Percentiles rank a stretch among this genome's conserved stretches.
phyloP scores from a whole-genome alignment of 164 flowering plant species.

The Euptelea pleiosperma region DNA sequence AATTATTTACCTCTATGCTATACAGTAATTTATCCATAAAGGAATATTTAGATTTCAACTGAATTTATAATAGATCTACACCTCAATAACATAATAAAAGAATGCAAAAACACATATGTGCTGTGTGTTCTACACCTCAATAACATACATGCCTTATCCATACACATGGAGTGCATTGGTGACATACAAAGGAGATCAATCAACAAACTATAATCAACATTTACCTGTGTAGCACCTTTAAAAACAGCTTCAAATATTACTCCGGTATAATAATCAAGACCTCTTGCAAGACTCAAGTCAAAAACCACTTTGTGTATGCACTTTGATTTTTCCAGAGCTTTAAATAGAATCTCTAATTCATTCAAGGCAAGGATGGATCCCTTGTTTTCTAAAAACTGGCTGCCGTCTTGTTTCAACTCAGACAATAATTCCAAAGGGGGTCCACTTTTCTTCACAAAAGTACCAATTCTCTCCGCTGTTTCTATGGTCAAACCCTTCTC shows the following conservation, averaged over 20 bases:
- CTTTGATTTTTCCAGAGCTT: slow-evolving; percentile 64
- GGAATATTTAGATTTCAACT: too few relatives aligned
- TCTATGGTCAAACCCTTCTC: slow-evolving; percentile 77
- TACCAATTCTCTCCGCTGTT: slow-evolving; percentile 76
- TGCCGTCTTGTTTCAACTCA: slow-evolving; percentile 63
- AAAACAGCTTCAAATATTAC: slow-evolving; percentile 95
- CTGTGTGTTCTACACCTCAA: not conserved
- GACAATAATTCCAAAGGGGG: slow-evolving; percentile 59
- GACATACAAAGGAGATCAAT: not conserved
- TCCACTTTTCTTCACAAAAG: slow-evolving; percentile 82
- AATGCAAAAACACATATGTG: not conserved
- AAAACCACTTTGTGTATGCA: slow-evolving; percentile 71
- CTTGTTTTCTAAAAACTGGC: slow-evolving; percentile 48
- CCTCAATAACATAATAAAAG: not conserved
- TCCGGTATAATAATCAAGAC: slow-evolving; percentile 97
- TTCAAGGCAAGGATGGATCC: slow-evolving; percentile 59
- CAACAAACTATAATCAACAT: not conserved
- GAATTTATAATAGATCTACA: not conserved
- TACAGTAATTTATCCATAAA: too few relatives aligned
- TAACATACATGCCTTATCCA: not conserved
- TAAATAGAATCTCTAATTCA: slow-evolving; percentile 78
- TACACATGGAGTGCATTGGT: not conserved
- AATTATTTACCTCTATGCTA: too few relatives aligned
- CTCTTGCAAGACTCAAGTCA: slow-evolving; percentile 98
- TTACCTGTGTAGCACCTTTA: slow-evolving; percentile 85